phyloP scores from a whole-genome alignment of 495 filamentous ascomycete genomes.

The Bacidia gigantensis region DNA sequence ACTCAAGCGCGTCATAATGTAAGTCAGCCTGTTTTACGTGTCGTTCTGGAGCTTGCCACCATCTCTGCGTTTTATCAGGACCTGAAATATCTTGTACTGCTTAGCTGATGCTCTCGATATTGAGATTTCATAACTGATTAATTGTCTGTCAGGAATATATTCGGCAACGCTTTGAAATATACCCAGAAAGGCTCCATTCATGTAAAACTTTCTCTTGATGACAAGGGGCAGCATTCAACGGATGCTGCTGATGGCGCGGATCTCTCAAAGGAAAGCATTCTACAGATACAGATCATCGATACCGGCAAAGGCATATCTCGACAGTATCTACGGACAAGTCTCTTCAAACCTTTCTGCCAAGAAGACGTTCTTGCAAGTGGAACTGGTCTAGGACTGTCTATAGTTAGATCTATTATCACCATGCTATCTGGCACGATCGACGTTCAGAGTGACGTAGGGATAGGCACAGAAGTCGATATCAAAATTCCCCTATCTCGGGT shows the following conservation, averaged over 20 bases:
- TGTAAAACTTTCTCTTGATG: constrained; percentile 37
- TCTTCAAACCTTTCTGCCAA: constrained; percentile 36
- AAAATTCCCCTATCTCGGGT: constrained; percentile 29
- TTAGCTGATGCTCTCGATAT: too few relatives aligned
- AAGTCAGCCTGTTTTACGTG: too few relatives aligned
- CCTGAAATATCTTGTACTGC: too few relatives aligned
- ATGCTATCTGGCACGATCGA: constrained; percentile 40
- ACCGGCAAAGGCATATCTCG: constrained; percentile 34
- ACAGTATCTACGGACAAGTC: constrained; percentile 28
- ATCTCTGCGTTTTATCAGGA: too few relatives aligned
- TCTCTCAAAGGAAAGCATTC: constrained; percentile 13
- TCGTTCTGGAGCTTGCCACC: too few relatives aligned
- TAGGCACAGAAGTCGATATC: constrained; percentile 39
- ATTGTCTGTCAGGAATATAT: constrained; percentile 73
- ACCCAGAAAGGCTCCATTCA: constrained; percentile 52
- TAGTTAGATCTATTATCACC: constrained; percentile 41
- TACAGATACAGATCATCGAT: constrained; percentile 30
- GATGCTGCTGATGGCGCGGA: background rate
- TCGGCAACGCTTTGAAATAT: constrained; percentile 76
- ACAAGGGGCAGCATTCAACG: constrained; percentile 5
- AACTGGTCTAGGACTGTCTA: constrained; percentile 39
- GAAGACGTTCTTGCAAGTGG: constrained; percentile 39
- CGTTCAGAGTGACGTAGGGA: constrained; percentile 34
- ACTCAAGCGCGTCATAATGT: constrained; percentile 39
- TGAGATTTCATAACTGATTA: too few relatives aligned